phyloP scores from a whole-genome alignment of 2,329 filamentous ascomycete genomes.

The Trichoderma guizhouense region DNA sequence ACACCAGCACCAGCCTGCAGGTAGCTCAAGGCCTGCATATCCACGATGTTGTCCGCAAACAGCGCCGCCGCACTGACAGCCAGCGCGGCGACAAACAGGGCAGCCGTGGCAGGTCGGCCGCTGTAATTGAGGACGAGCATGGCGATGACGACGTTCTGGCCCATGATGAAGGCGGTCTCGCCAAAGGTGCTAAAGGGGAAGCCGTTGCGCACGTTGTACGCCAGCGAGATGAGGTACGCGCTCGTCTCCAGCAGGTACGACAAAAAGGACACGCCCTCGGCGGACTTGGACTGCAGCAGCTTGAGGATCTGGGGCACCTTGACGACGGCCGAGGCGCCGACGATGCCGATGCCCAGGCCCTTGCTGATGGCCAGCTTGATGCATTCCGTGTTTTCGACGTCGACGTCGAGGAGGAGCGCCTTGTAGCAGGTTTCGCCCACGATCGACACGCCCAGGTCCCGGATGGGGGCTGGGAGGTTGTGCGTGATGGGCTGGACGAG shows the following conservation, averaged over 20 bases:
- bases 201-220: conserved; percentile 85
- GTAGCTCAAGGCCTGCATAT: conserved; percentile 64
- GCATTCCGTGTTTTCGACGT: conserved; percentile 72
- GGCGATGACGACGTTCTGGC: conserved; percentile 88
- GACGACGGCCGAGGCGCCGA: conserved; percentile 83
- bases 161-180: conserved; percentile 87
- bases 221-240: conserved; percentile 82
- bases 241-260: conserved; percentile 90
- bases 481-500: conserved; percentile 67
- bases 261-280: conserved; percentile 81
- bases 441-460: conserved; percentile 71
- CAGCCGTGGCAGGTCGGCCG: conserved; percentile 64
- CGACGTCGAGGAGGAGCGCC: conserved; percentile 78
- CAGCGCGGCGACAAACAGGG: conserved; percentile 73
- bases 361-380: conserved; percentile 90
- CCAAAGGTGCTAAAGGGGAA: conserved; percentile 97
- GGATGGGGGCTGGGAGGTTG: conserved; percentile 70
- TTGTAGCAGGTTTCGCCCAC: conserved; percentile 84
- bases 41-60: conserved; percentile 63
- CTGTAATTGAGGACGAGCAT: conserved; percentile 82
- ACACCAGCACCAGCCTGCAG: conserved; percentile 82
- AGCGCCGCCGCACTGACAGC: conserved; percentile 67
- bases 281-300: conserved; percentile 74
- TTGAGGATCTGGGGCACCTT: conserved; percentile 98
- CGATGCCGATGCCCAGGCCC: conserved; percentile 88